Base-by-base conservation (phyloP, 768 basidiomycete genomes). In the Russula griseocarnosa region DNA sequence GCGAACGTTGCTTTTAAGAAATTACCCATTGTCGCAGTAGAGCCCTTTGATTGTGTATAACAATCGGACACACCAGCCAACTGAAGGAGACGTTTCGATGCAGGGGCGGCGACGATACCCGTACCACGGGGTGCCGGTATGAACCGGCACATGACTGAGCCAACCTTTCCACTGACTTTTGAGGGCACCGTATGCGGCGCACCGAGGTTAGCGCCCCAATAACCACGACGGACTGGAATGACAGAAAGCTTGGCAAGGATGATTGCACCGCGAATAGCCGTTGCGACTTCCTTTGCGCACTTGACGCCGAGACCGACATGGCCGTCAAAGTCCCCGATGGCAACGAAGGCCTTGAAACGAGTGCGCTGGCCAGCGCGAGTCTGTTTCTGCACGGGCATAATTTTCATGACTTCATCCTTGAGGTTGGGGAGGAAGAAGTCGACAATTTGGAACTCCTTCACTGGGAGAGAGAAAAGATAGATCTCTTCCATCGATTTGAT, bases 401-500 rank as follows among this genome's bases (percentile, higher is more conserved):
- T 98, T 78, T 95, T 96, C 97, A 99, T 99, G 69, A 99, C 97
- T 77, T 97, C 94, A 71, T 95, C 97, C 85, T 99, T 99, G 80
- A 99, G 90, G 76, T 92, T 92, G 71, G 97, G 97, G 54, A 98
- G 86, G 92, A 99, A 98, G 77, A 89, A 87, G 82, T 99, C 97
- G 83, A 99, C 90, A 78, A 99, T 97, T 79, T 99, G 97, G 83
- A 80, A 98, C 80, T 99, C 97, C 81, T 98, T 99, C 79, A 99
- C 91, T 66, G 96, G 95, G 68, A 99, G 90, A 30, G 97, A 99
- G 87, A 98, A 99, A 74, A 99, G 94, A 81, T 98, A 99, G 79
- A 98, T 98, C 76, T 99, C 97, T 76, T 99, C 97, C 86, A 99
- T 95, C 54, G 94, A 97, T 80, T 96, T 98, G 82, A 99, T 98